Evolutionary conservation across 1,284 basidiomycete species (phyloP).

Genomic region (Termitomyces sp.): DNA sequence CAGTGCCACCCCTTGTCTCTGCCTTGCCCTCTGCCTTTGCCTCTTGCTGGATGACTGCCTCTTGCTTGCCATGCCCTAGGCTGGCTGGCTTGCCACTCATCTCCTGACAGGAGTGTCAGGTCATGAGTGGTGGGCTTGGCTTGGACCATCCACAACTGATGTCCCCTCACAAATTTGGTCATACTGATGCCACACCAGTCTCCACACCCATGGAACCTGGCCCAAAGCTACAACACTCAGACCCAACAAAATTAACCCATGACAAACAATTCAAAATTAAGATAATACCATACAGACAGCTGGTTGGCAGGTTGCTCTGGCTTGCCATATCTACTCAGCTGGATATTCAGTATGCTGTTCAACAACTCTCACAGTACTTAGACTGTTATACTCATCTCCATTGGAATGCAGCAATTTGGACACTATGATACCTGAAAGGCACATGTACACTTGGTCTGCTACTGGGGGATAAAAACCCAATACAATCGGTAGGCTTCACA

Average conservation of each 20-base stretch:
- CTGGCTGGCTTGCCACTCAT: no score
- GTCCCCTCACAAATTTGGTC: no score
- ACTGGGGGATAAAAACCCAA: background rate
- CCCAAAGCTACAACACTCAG: background rate
- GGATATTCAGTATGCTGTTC: background rate
- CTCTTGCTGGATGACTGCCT: no score
- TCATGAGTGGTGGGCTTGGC: no score
- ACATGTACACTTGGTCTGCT: background rate
- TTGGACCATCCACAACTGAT: no score
- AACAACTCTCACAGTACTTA: background rate
- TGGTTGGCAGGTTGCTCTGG: background rate
- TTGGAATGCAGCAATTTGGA: background rate
- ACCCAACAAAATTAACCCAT: background rate
- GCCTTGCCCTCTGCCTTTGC: no score
- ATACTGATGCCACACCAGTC: background rate
- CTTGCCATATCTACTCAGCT: background rate
- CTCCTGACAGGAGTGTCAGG: no score
- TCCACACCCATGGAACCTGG: background rate
- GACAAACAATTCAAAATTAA: background rate
- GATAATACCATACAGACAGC: background rate
- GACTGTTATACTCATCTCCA: background rate
- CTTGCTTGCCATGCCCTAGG: no score
- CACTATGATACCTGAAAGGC: no score
- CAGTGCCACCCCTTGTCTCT: no score
- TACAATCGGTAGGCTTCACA: no score